Percentiles rank a stretch among this genome's conserved stretches.
Evolutionary conservation across 2,329 filamentous ascomycete species (phyloP).

Genomic region (Neonectria sp.): DNA sequence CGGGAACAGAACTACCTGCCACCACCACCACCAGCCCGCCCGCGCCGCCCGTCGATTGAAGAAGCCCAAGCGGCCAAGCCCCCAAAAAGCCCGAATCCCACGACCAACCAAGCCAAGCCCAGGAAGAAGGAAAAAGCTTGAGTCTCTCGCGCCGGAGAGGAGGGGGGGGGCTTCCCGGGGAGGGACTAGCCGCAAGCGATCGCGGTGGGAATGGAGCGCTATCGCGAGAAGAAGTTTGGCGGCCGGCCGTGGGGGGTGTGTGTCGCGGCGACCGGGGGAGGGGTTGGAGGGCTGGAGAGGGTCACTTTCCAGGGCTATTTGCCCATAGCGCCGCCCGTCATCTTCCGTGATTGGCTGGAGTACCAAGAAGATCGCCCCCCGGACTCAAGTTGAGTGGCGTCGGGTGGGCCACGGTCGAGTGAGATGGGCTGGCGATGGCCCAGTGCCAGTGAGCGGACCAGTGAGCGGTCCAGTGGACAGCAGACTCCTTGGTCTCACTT

Average conservation of each 20-base stretch:
- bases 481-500: constrained; percentile 28
- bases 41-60: not conserved
- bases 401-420: constrained; percentile 38
- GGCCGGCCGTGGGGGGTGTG: constrained; percentile 40
- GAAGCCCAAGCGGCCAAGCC: constrained; percentile 2
- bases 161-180: constrained; percentile 28
- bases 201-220: constrained; percentile 48
- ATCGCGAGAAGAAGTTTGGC: constrained; percentile 49
- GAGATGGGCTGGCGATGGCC: not conserved
- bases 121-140: constrained; percentile 43
- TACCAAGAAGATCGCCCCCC: constrained; percentile 45
- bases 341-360: constrained; percentile 41
- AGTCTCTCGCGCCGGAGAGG: constrained; percentile 34
- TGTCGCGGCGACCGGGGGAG: constrained; percentile 31
- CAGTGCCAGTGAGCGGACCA: too few species aligned
- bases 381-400: constrained; percentile 42
- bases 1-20: too few species aligned
- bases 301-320: constrained; percentile 28
- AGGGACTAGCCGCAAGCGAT: constrained; percentile 44
- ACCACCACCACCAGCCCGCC: not conserved
- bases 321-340: constrained; percentile 34
- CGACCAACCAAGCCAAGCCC: not conserved
- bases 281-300: not conserved
- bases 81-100: too few species aligned
- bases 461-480: not conserved